Conservation (phyloP, 1,139 yeast species). For the Taiozyma sp. region DNA sequence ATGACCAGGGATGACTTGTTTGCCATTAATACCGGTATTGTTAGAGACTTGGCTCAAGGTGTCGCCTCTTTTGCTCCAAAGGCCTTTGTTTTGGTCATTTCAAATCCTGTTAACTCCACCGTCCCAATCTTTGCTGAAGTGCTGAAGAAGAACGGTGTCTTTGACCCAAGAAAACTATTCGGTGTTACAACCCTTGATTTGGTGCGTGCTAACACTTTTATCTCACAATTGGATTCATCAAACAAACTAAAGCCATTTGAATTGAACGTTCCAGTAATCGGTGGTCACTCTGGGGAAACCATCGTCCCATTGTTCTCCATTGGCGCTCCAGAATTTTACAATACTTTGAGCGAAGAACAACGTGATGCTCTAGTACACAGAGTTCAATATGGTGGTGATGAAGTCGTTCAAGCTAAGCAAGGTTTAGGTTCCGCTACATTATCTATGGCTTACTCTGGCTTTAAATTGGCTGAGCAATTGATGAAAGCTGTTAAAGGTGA, state of each 20-base stretch:
- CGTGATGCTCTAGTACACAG: conserved; percentile 75
- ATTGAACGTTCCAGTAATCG: conserved; percentile 78
- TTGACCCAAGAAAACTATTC: conserved; percentile 75
- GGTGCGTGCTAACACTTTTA: conserved; percentile 84
- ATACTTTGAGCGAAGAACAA: conserved; percentile 44
- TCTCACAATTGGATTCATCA: conserved; percentile 43
- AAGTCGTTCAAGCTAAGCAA: conserved; percentile 91
- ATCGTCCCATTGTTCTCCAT: conserved; percentile 83
- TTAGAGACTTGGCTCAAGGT: conserved; percentile 76
- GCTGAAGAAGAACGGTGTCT: conserved; percentile 67
- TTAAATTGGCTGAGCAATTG: conserved; percentile 63
- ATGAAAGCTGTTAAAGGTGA: conserved; percentile 53
- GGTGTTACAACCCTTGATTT: conserved; percentile 94
- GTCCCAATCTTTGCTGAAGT: conserved; percentile 92
- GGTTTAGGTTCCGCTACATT: conserved; percentile 94
- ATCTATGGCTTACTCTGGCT: conserved; percentile 97
- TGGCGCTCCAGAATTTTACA: conserved; percentile 49
- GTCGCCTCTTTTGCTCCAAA: conserved; percentile 71
- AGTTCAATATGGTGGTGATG: conserved; percentile 97
- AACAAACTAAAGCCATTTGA: conserved; percentile 43
- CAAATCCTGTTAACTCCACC: conserved; percentile 95
- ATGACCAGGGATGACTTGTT: conserved; percentile 97
- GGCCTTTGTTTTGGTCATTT: conserved; percentile 74
- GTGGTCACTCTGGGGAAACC: conserved; percentile 96
- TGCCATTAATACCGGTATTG: conserved; percentile 89